Evolutionary conservation across 73 alveolate genomes (phyloP).

Genomic region (Stentor roeselii): DNA sequence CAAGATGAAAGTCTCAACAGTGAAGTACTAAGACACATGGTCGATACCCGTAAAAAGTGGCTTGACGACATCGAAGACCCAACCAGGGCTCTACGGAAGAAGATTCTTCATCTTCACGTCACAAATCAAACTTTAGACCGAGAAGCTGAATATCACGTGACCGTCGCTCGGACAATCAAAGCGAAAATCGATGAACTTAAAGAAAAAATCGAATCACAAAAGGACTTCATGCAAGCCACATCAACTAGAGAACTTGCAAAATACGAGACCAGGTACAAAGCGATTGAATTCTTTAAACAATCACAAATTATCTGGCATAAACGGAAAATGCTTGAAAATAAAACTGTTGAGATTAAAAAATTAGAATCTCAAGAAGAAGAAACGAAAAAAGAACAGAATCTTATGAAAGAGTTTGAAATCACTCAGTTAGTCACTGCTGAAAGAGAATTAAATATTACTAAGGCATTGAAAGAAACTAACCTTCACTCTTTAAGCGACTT

Average conservation of each 20-base stretch:
- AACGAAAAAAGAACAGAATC: conserved; percentile 5
- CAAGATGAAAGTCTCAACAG: not conserved
- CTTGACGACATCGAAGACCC: conserved; percentile 1
- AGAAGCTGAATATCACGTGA: not conserved
- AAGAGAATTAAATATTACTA: conserved; percentile 2
- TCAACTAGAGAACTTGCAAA: not conserved
- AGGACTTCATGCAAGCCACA: not conserved
- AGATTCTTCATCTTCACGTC: not conserved
- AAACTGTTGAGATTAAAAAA: not conserved
- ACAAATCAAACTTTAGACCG: conserved; percentile 2
- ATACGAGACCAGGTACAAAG: conserved; percentile 12
- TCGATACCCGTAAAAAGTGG: not conserved
- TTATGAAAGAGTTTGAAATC: not conserved
- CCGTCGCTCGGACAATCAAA: not conserved
- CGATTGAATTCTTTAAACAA: conserved; percentile 8
- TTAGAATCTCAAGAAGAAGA: not conserved
- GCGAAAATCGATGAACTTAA: not conserved
- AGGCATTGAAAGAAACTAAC: not conserved
- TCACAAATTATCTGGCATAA: not conserved
- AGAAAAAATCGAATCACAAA: conserved; percentile 14
- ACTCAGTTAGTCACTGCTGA: not conserved
- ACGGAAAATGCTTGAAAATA: not conserved
- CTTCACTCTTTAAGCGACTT: not conserved
- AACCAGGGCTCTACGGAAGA: not conserved
- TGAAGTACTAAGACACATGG: not conserved